Evolutionary conservation across 2,329 filamentous ascomycete species (phyloP).

Genomic region (Phialemoniopsis sp.): DNA sequence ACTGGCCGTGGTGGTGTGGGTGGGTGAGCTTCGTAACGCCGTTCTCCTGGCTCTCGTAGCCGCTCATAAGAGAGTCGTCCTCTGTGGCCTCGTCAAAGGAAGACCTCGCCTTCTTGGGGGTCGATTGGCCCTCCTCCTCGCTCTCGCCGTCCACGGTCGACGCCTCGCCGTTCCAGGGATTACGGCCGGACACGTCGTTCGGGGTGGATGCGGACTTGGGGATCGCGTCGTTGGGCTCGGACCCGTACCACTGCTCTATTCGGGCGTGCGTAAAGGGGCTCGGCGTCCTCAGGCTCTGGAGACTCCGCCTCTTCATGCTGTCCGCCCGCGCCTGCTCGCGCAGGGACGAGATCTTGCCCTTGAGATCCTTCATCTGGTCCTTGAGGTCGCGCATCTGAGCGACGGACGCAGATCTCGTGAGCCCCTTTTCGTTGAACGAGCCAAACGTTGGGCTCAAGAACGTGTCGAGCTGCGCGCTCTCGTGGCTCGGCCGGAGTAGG

Average conservation of each 20-base stretch:
- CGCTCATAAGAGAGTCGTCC: conserved; percentile 19
- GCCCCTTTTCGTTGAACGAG: conserved; percentile 34
- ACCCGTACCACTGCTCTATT: conserved; percentile 46
- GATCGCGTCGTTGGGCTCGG: conserved; percentile 21
- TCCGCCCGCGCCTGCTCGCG: conserved; percentile 77
- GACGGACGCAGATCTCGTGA: conserved; percentile 67
- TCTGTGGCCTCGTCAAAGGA: conserved; percentile 11
- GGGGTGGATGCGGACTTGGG: conserved; percentile 8
- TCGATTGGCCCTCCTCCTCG: conserved; percentile 7
- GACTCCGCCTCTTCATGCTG: conserved; percentile 69
- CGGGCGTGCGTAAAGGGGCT: conserved; percentile 74
- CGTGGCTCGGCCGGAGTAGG: conserved; percentile 12
- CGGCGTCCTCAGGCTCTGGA: conserved; percentile 69
- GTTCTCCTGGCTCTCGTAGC: conserved; percentile 19
- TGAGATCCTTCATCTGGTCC: conserved; percentile 80
- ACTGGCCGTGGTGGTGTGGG: neutral
- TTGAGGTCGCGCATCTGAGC: conserved; percentile 70
- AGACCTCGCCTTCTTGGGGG: conserved; percentile 2
- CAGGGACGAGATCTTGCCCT: conserved; percentile 77
- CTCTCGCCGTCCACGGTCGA: conserved; percentile 18
- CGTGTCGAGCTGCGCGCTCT: conserved; percentile 24
- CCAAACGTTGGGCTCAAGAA: conserved; percentile 43
- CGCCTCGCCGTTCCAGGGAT: conserved; percentile 23
- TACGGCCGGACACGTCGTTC: conserved; percentile 8
- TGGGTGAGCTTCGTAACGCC: conserved; percentile 12